These are phyloP conservation scores for Acrocalymma vagum DNA, from an alignment of 2,329 filamentous ascomycete genomes.

Conservation along the genomic window DNA sequence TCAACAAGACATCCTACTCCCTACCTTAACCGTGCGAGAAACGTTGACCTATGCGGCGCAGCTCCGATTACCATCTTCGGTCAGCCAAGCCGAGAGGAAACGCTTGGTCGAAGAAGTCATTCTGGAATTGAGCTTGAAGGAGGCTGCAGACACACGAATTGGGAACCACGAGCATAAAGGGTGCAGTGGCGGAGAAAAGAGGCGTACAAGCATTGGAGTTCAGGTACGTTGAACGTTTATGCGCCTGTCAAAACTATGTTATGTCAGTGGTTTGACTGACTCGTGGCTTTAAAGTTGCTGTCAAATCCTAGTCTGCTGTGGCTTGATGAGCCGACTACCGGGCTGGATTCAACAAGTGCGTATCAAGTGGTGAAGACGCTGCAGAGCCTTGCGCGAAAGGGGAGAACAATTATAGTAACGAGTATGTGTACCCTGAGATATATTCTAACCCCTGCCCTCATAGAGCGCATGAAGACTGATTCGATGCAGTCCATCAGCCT, in stretches of 20 bases:
- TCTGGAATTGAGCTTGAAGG: slow-evolving; percentile 76
- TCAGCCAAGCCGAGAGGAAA: slow-evolving; percentile 65
- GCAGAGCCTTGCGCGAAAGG: slow-evolving; percentile 72
- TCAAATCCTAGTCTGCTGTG: slow-evolving; percentile 81
- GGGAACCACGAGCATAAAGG: slow-evolving; percentile 76
- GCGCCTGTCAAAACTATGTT: background rate
- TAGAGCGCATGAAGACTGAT: no score
- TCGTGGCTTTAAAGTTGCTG: slow-evolving; percentile 58
- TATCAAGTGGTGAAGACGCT: slow-evolving; percentile 76
- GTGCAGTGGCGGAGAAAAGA: slow-evolving; percentile 81
- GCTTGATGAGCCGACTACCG: slow-evolving; percentile 81
- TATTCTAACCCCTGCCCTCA: background rate
- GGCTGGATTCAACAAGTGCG: slow-evolving; percentile 78
- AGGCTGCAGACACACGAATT: slow-evolving; percentile 78
- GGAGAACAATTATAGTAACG: slow-evolving; percentile 75
- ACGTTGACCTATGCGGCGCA: slow-evolving; percentile 78
- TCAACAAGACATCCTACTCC: slow-evolving; percentile 78
- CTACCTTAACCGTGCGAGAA: slow-evolving; percentile 78
- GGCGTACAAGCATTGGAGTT: slow-evolving; percentile 78
- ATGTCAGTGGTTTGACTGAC: slow-evolving; percentile 4
- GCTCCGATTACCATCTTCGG: slow-evolving; percentile 71
- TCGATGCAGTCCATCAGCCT: slow-evolving; percentile 70
- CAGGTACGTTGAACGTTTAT: slow-evolving; percentile 60
- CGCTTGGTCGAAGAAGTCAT: slow-evolving; percentile 79
- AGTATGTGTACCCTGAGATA: slow-evolving; percentile 38